phyloP scores from a whole-genome alignment of 495 filamentous ascomycete species.

The Aspergillus funiculosus region DNA sequence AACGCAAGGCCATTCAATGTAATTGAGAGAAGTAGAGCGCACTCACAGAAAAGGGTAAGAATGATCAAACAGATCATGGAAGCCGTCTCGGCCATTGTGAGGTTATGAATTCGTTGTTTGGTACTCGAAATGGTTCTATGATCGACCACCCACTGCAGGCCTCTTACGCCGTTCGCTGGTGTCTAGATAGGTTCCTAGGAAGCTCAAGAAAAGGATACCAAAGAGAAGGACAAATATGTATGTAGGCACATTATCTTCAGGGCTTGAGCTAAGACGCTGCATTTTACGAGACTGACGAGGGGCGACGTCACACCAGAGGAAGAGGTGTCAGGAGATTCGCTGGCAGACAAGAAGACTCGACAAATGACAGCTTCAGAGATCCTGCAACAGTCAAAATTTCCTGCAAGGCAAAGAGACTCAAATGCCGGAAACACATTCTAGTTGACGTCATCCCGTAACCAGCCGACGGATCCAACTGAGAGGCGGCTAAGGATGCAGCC shows the following conservation, averaged over 20 bases:
- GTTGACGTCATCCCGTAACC: slow-evolving; percentile 19
- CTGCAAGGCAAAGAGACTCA: neutral
- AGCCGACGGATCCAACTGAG: neutral
- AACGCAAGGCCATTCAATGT: too few relatives aligned
- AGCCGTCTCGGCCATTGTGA: slow-evolving; percentile 35
- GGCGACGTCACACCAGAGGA: slow-evolving; percentile 16
- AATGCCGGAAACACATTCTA: neutral
- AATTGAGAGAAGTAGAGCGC: slow-evolving; percentile 1
- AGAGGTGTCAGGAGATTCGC: neutral
- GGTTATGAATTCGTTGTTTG: neutral
- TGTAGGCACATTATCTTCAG: slow-evolving; percentile 27
- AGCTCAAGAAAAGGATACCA: slow-evolving; percentile 25
- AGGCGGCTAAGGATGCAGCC: neutral
- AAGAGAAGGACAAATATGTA: slow-evolving; percentile 33
- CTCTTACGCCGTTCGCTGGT: slow-evolving; percentile 15
- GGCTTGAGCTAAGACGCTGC: slow-evolving; percentile 26
- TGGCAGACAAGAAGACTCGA: neutral
- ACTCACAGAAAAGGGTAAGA: slow-evolving; percentile 55
- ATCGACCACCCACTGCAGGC: neutral
- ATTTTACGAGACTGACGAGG: slow-evolving; percentile 20
- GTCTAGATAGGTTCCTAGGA: slow-evolving; percentile 27
- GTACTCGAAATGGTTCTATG: neutral
- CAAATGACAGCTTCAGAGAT: neutral
- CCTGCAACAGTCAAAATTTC: neutral
- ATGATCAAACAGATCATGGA: slow-evolving; percentile 47